Evolutionary conservation across 2,329 filamentous ascomycete species (phyloP).

Genomic region (Aureobasidium sp.): DNA sequence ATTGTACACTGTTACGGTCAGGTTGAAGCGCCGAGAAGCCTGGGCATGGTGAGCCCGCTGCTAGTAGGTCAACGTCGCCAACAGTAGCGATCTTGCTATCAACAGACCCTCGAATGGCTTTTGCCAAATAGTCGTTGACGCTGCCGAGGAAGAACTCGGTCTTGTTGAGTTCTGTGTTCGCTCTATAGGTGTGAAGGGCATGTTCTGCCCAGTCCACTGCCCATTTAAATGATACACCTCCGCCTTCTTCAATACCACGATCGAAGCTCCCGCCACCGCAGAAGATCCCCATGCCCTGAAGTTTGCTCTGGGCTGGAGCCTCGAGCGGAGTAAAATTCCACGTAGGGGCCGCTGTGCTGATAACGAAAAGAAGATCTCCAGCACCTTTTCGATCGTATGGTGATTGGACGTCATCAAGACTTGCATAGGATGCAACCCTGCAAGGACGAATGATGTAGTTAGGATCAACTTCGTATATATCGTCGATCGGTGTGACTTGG

Average conservation of each 20-base stretch:
- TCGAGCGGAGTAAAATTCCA: slow-evolving; percentile 10
- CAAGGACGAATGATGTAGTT: slow-evolving; percentile 50
- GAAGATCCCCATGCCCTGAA: slow-evolving; percentile 61
- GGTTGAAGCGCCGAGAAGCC: slow-evolving; percentile 63
- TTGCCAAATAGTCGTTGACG: slow-evolving; percentile 59
- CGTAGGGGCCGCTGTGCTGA: slow-evolving; percentile 28
- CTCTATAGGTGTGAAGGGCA: slow-evolving; percentile 67
- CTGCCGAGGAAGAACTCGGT: slow-evolving; percentile 61
- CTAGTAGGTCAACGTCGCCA: slow-evolving; percentile 62
- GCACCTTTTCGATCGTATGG: slow-evolving; percentile 62
- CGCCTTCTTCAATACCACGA: slow-evolving; percentile 65
- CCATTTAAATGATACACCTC: slow-evolving; percentile 57
- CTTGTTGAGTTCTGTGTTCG: slow-evolving; percentile 47
- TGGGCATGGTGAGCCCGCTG: slow-evolving; percentile 69
- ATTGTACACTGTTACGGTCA: slow-evolving; percentile 47
- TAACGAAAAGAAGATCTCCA: slow-evolving; percentile 55
- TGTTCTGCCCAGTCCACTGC: slow-evolving; percentile 58
- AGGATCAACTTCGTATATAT: slow-evolving; percentile 34
- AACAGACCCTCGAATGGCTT: slow-evolving; percentile 48
- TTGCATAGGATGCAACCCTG: slow-evolving; percentile 49
- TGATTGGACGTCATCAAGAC: slow-evolving; percentile 42
- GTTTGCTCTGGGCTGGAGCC: slow-evolving; percentile 19
- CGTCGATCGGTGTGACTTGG: slow-evolving; percentile 51
- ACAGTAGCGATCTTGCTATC: slow-evolving; percentile 46
- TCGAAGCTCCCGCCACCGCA: slow-evolving; percentile 74